Conservation (phyloP, 2,329 filamentous ascomycete species). For the Cordyceps pruinosa region DNA sequence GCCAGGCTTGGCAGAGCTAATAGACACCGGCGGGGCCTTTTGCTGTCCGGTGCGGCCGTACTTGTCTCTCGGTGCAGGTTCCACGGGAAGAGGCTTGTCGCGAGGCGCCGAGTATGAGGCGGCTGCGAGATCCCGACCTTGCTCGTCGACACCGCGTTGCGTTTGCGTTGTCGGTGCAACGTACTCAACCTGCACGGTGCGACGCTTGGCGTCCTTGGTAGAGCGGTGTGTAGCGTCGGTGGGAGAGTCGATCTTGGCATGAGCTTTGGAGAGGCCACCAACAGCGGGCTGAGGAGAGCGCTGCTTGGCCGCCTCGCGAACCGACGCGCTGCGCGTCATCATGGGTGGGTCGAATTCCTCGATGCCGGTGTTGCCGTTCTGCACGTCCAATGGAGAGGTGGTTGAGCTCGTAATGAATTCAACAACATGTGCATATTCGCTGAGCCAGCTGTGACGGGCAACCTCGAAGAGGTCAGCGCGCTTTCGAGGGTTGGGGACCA, state of each 20-base stretch:
- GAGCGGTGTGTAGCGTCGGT: conserved; percentile 46
- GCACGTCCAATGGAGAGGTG: conserved; percentile 77
- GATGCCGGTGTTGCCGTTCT: conserved; percentile 63
- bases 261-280: conserved; percentile 63
- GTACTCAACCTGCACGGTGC: conserved; percentile 96
- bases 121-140: conserved; percentile 38
- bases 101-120: conserved; percentile 27
- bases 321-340: conserved; percentile 82
- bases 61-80: conserved; percentile 35
- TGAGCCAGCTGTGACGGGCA: conserved; percentile 94
- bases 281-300: conserved; percentile 45
- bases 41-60: conserved; percentile 14
- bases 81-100: conserved; percentile 55
- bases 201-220: conserved; percentile 81
- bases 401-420: conserved; percentile 95
- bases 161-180: conserved; percentile 87
- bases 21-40: conserved; percentile 19
- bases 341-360: conserved; percentile 53
- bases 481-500: conserved; percentile 91
- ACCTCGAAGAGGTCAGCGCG: conserved; percentile 96
- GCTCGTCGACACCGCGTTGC: conserved; percentile 50
- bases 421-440: conserved; percentile 93
- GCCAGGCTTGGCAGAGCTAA: not conserved
- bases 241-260: conserved; percentile 65
- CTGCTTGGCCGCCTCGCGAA: conserved; percentile 75